Evolutionary conservation across 2,329 filamentous ascomycete genomes (phyloP).

Genomic region (Fusarium transvaalense): DNA sequence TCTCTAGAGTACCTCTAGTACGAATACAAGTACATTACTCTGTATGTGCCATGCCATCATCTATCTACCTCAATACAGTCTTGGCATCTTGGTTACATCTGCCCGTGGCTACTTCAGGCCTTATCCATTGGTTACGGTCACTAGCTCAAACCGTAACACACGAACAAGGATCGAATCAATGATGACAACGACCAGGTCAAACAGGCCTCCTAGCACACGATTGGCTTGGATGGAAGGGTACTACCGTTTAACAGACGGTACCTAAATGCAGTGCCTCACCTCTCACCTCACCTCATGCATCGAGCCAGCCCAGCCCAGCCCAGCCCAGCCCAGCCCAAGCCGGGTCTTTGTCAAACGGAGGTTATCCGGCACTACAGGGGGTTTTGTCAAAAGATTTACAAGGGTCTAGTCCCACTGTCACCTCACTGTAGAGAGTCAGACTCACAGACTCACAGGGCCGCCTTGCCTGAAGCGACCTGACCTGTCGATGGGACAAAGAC

Average conservation of each 20-base stretch:
- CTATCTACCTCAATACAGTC: conserved; percentile 15
- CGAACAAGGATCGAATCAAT: not conserved
- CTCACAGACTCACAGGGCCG: not conserved
- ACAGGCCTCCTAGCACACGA: conserved; percentile 6
- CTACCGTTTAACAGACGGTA: conserved; percentile 35
- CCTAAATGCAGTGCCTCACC: conserved; percentile 13
- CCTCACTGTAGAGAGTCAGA: conserved; percentile 7
- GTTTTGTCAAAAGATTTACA: conserved; percentile 24
- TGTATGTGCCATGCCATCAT: conserved; percentile 14
- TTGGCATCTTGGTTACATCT: not conserved
- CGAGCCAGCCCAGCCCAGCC: too few species aligned
- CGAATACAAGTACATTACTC: not conserved
- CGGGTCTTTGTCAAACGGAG: conserved; percentile 25
- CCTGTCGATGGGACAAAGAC: not conserved
- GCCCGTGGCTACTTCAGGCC: not conserved
- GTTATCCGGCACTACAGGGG: conserved; percentile 30
- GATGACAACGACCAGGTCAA: not conserved
- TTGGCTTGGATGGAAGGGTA: not conserved
- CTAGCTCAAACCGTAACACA: conserved; percentile 2
- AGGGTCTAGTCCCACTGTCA: conserved; percentile 19
- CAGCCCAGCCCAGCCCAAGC: too few species aligned
- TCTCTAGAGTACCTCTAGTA: too few species aligned
- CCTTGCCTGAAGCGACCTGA: conserved; percentile 3
- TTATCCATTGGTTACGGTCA: not conserved
- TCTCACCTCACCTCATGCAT: too few species aligned